Evolutionary conservation across 306 rosid species (phyloP).

Genomic region (Astragalus membranaceus): DNA sequence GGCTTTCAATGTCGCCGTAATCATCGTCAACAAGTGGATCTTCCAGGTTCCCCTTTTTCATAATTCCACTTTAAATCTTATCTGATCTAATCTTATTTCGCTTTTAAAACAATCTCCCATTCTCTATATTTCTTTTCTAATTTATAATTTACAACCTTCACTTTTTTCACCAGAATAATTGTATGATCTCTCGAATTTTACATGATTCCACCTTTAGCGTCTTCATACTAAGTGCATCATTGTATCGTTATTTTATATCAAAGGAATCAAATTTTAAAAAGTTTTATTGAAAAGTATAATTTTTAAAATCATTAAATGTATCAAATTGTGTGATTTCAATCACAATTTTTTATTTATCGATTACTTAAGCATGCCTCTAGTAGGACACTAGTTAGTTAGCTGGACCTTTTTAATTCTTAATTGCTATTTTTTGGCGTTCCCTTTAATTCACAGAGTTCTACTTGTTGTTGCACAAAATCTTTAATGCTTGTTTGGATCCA

Average conservation of each 20-base stretch:
- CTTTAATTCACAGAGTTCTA: background rate
- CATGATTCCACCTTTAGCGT: background rate
- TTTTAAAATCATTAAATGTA: background rate
- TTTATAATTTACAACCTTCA: no score
- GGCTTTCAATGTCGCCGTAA: slow-evolving; percentile 86
- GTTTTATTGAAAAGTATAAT: background rate
- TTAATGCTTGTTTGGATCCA: background rate
- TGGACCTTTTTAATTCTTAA: background rate
- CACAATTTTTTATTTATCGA: background rate
- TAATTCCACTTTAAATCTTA: no score
- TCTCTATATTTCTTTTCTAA: no score
- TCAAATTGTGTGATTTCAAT: background rate
- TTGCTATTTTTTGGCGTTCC: background rate
- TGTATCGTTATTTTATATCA: no score
- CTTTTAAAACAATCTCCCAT: background rate
- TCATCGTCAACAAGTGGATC: slow-evolving; percentile 98
- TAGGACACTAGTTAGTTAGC: background rate
- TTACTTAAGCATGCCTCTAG: background rate
- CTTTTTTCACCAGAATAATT: background rate
- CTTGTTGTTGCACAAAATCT: background rate
- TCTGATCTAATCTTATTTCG: background rate
- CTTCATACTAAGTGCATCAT: no score
- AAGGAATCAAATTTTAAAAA: background rate
- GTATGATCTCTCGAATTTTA: background rate
- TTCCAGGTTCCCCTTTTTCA: slow-evolving; percentile 52